phyloP scores from a whole-genome alignment of 148 eudicot genomes.

The Silene latifolia region DNA sequence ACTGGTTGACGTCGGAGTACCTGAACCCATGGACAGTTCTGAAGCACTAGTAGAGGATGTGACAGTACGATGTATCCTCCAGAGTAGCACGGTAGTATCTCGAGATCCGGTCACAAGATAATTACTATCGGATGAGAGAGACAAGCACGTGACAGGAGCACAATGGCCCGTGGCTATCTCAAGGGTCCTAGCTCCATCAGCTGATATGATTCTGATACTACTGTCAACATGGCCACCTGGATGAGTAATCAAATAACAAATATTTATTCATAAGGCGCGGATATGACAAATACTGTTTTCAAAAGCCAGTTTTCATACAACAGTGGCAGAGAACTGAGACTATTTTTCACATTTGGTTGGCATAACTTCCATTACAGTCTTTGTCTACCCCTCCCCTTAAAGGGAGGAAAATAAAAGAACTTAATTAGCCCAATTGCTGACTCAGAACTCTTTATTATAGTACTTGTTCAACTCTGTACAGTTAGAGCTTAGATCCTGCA shows the following conservation, averaged over 20 bases:
- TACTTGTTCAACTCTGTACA: not conserved
- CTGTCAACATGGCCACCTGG: constrained; percentile 94
- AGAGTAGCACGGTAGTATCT: constrained; percentile 74
- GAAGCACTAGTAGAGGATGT: constrained; percentile 37
- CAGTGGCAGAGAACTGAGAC: not conserved
- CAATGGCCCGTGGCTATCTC: constrained; percentile 89
- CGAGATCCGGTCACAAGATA: constrained; percentile 92
- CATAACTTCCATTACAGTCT: not conserved
- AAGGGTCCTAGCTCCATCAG: constrained; percentile 84
- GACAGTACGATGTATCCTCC: constrained; percentile 65
- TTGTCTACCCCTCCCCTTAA: not conserved
- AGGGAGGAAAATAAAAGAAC: not conserved
- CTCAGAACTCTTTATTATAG: not conserved
- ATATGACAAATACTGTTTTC: not conserved
- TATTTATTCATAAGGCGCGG: not conserved
- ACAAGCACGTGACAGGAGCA: constrained; percentile 94
- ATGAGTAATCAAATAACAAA: constrained; percentile 10
- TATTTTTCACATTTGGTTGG: not conserved
- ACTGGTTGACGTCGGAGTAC: constrained; percentile 48
- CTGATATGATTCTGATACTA: constrained; percentile 75
- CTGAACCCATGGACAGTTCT: constrained; percentile 50
- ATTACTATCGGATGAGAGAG: constrained; percentile 73
- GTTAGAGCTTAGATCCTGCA: not conserved
- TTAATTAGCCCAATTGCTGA: not conserved
- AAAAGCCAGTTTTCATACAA: constrained; percentile 1